Evolutionary conservation across 139 green algal genomes (phyloP).

Genomic region (Auxenochlorella pyrenoidosa): DNA sequence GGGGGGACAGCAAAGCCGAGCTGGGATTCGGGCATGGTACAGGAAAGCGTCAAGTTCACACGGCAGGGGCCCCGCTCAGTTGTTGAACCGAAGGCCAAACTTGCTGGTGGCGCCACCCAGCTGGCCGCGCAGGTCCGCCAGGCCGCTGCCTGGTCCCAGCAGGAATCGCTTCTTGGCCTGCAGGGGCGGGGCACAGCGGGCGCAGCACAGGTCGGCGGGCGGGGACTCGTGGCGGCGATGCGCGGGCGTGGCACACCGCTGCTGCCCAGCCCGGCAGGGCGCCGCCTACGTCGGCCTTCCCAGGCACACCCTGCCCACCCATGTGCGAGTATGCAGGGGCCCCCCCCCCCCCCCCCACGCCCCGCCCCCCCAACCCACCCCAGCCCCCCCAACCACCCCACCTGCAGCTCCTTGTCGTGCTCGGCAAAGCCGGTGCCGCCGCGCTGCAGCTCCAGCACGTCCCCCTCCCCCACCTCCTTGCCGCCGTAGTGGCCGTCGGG

Average conservation of each 20-base stretch:
- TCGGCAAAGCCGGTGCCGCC: conserved; percentile 84
- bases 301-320: too few species aligned
- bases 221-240: too few species aligned
- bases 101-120: conserved; percentile 52
- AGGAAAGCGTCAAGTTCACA: too few species aligned
- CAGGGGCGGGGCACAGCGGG: neutral
- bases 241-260: too few species aligned
- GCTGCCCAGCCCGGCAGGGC: too few species aligned
- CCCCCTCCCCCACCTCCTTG: conserved; percentile 51
- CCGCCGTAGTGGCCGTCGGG: conserved; percentile 79
- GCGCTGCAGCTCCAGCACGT: conserved; percentile 81
- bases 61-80: neutral
- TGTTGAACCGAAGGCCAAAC: conserved; percentile 69
- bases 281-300: too few species aligned
- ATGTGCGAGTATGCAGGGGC: too few species aligned
- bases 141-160: conserved; percentile 76
- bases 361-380: neutral
- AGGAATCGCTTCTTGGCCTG: conserved; percentile 62
- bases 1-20: too few species aligned
- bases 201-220: too few species aligned
- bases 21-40: too few species aligned
- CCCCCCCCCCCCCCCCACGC: too few species aligned
- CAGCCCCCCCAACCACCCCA: too few species aligned
- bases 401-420: conserved; percentile 73
- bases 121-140: conserved; percentile 84